Evolutionary conservation across 2,329 filamentous ascomycete genomes (phyloP).

Genomic region (Aspergillus udagawae): DNA sequence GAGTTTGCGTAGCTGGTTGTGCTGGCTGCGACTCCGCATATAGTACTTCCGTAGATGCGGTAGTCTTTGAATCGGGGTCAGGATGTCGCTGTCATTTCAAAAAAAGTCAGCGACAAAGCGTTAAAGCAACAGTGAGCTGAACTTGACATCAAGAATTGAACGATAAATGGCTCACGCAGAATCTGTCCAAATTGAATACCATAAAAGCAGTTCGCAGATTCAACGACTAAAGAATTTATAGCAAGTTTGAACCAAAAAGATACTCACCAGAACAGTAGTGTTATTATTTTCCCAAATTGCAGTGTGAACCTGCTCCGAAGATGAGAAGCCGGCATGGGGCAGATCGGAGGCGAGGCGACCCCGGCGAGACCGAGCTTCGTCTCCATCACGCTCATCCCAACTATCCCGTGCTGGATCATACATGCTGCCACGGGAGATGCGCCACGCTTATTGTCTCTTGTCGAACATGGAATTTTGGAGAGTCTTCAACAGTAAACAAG

Average conservation of each 20-base stretch:
- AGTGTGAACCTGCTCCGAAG: not conserved
- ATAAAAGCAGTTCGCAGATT: not conserved
- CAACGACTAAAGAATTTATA: not conserved
- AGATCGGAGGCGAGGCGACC: not conserved
- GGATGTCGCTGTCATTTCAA: slow-evolving; percentile 1
- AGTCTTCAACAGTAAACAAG: not conserved
- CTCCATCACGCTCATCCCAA: slow-evolving; percentile 13
- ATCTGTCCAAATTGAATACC: not conserved
- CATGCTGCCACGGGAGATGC: slow-evolving; percentile 12
- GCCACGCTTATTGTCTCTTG: slow-evolving; percentile 1
- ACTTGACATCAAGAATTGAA: not conserved
- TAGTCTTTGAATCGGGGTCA: slow-evolving; percentile 1
- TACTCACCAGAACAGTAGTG: not conserved
- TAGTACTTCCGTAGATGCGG: slow-evolving; percentile 1
- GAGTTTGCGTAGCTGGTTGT: not conserved
- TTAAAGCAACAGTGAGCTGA: not conserved
- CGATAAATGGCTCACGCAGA: not conserved
- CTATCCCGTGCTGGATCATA: slow-evolving; percentile 23
- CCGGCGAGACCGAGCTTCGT: slow-evolving; percentile 3
- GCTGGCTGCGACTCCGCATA: not conserved
- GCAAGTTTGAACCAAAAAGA: not conserved
- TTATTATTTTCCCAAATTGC: not conserved
- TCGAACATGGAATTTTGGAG: slow-evolving; percentile 2
- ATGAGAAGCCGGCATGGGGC: not conserved
- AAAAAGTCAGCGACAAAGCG: not conserved